A percentile compares a stretch with the other conserved stretches of the same genome.
These are phyloP conservation scores for Starmerella scarabaei DNA, from an alignment of 805 yeast species.

Conservation along the genomic window DNA sequence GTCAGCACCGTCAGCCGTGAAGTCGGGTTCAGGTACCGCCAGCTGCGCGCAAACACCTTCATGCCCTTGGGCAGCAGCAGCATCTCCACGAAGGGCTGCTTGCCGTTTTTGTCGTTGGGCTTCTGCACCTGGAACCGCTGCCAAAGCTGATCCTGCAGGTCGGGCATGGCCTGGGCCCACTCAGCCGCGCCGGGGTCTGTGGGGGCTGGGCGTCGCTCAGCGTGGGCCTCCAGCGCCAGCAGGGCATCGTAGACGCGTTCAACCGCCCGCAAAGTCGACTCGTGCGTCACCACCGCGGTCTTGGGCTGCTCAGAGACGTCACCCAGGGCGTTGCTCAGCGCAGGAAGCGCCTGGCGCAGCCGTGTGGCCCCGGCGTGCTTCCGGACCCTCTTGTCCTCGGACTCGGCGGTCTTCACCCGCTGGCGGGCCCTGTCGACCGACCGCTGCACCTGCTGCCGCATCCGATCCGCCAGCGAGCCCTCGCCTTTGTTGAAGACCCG, in stretches of 20 bases:
- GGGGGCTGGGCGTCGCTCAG: slow-evolving; percentile 41
- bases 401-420: slow-evolving; percentile 12
- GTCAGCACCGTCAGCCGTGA: slow-evolving; percentile 68
- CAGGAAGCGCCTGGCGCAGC: slow-evolving; percentile 26
- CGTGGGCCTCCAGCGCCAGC: slow-evolving; percentile 63
- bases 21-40: slow-evolving; percentile 64
- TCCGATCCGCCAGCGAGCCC: slow-evolving; percentile 40
- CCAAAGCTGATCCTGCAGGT: slow-evolving; percentile 43
- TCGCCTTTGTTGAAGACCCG: slow-evolving; percentile 62
- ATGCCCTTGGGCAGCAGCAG: slow-evolving; percentile 76
- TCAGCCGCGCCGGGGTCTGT: slow-evolving; percentile 22
- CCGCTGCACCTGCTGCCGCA: slow-evolving; percentile 95
- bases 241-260: slow-evolving; percentile 70
- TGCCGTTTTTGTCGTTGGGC: slow-evolving; percentile 18
- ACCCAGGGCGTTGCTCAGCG: slow-evolving; percentile 27
- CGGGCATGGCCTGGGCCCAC: slow-evolving; percentile 27
- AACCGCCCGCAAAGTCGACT: slow-evolving; percentile 50
- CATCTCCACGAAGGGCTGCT: slow-evolving; percentile 72
- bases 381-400: slow-evolving; percentile 57
- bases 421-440: slow-evolving; percentile 93
- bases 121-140: slow-evolving; percentile 48
- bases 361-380: slow-evolving; percentile 15
- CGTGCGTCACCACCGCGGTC: slow-evolving; percentile 25
- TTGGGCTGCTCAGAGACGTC: slow-evolving; percentile 21
- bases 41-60: slow-evolving; percentile 76